These are phyloP conservation scores for Papiliotrema nemorosa DNA, from an alignment of 1,284 basidiomycete genomes.

Conservation along the genomic window DNA sequence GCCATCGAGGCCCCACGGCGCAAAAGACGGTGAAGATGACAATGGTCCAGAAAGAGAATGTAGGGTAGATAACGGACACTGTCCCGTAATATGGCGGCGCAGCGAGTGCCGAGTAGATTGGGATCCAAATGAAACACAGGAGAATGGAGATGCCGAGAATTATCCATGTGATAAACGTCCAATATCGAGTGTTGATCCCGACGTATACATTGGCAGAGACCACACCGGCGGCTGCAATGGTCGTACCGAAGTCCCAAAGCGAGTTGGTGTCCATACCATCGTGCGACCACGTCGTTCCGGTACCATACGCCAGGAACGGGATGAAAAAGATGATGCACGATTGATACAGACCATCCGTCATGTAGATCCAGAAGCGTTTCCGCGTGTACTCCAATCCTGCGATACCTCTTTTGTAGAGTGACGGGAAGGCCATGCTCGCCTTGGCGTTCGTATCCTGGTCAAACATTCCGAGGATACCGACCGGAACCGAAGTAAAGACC, in stretches of 20 bases:
- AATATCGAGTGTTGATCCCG: slow-evolving; percentile 82
- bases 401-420: slow-evolving; percentile 90
- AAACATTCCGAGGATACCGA: slow-evolving; percentile 87
- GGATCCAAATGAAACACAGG: slow-evolving; percentile 77
- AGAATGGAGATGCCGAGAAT: slow-evolving; percentile 74
- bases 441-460: slow-evolving; percentile 93
- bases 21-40: slow-evolving; percentile 65
- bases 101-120: slow-evolving; percentile 72
- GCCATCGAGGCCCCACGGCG: slow-evolving; percentile 60
- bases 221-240: slow-evolving; percentile 80
- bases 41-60: slow-evolving; percentile 76
- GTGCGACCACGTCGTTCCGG: slow-evolving; percentile 61
- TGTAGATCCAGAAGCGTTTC: slow-evolving; percentile 88
- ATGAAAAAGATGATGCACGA: slow-evolving; percentile 87
- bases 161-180: slow-evolving; percentile 82
- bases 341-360: slow-evolving; percentile 91
- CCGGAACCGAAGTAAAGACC: slow-evolving; percentile 89
- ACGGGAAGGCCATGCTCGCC: slow-evolving; percentile 85
- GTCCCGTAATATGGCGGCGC: slow-evolving; percentile 70
- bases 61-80: slow-evolving; percentile 68
- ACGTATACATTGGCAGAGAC: slow-evolving; percentile 83
- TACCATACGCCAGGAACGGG: slow-evolving; percentile 72
- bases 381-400: slow-evolving; percentile 89
- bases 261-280: slow-evolving; percentile 72
- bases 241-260: slow-evolving; percentile 87